Evolutionary conservation across 2,329 filamentous ascomycete species (phyloP), one percentile per base, ranked within the genome.

Genomic region (Pyricularia sp.): DNA sequence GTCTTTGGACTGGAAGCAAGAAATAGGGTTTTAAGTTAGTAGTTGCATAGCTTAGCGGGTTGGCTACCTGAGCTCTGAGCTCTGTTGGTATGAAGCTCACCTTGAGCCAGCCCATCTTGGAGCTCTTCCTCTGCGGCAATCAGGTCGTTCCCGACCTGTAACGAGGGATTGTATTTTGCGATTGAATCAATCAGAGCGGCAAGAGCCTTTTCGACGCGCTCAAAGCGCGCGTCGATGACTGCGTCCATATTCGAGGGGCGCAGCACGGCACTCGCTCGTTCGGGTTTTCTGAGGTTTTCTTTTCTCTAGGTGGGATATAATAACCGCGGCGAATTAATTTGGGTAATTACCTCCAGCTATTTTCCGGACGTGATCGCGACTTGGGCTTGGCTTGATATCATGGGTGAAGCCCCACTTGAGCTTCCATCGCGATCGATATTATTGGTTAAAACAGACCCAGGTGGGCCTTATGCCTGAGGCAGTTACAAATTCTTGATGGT

Each of bases 101-200:
- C 81, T 77, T 90, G 82, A 73, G 89, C 84, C 2, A 96, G 82
- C 4, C 90, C 88, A 71, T 84, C 81, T 73, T 82, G 85, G 64
- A 96, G 84, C 70, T 90, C 87, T 61, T 84, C 81, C 75, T 96
- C 91, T 28, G 92, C 92, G 9, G 83, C 81, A 23, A 91, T 82
- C 11, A 96, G 86, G 71, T 93, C 90, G 69, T 86, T 81, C 6
- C 90, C 91, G 30, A 89, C 86, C 50, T 83, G 79, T 4, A 86
- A 81, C 7, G 90, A 92, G 0, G 92, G 92, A 74, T 93, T 92
- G 79, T 94, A 94, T 72, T 92, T 91, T 6, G 91, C 85, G 71
- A 96, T 90, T 0, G 92, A 94, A 76, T 93, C 91, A 73, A 93
- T 89, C 42, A 96, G 82, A 31, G 82, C 87, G 14, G 86, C 84